Evolutionary conservation across 352 stramenopile species (phyloP).

Genomic region (Globisporangium mamillatum): DNA sequence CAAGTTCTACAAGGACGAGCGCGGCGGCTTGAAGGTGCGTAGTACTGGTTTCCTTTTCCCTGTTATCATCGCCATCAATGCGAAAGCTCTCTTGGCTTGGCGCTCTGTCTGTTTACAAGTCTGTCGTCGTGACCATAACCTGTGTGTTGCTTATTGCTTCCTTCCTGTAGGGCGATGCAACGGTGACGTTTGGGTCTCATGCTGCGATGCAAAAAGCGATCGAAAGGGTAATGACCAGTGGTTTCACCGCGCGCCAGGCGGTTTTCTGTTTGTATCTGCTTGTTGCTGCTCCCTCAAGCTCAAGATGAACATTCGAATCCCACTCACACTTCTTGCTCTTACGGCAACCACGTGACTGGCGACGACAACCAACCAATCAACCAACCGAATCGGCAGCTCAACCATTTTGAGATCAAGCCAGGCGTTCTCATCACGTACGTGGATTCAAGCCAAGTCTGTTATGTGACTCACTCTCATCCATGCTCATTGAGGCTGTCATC

Average conservation of each 20-base stretch:
- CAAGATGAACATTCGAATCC: conserved; percentile 10
- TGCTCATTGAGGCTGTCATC: not conserved
- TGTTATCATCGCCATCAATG: not conserved
- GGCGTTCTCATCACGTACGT: conserved; percentile 78
- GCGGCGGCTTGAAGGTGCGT: conserved; percentile 66
- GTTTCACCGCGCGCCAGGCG: not conserved
- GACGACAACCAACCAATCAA: not conserved
- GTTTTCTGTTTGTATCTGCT: not conserved
- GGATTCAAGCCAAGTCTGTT: not conserved
- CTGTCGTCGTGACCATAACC: too few relatives aligned
- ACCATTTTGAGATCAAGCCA: conserved; percentile 83
- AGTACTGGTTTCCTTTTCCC: not conserved
- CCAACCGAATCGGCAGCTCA: conserved; percentile 33
- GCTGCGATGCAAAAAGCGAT: conserved; percentile 64
- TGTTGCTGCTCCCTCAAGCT: not conserved
- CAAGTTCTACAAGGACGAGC: conserved; percentile 86
- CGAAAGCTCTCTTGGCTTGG: not conserved
- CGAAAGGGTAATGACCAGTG: conserved; percentile 45
- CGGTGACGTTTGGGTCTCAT: conserved; percentile 78
- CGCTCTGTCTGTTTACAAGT: not conserved
- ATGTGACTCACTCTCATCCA: not conserved
- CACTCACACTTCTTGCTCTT: conserved; percentile 27
- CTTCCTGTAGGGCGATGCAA: conserved; percentile 52
- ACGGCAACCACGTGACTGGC: conserved; percentile 6
- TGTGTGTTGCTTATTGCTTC: not conserved